phyloP scores from a whole-genome alignment of 83 land plant species.

The Larix sibirica region DNA sequence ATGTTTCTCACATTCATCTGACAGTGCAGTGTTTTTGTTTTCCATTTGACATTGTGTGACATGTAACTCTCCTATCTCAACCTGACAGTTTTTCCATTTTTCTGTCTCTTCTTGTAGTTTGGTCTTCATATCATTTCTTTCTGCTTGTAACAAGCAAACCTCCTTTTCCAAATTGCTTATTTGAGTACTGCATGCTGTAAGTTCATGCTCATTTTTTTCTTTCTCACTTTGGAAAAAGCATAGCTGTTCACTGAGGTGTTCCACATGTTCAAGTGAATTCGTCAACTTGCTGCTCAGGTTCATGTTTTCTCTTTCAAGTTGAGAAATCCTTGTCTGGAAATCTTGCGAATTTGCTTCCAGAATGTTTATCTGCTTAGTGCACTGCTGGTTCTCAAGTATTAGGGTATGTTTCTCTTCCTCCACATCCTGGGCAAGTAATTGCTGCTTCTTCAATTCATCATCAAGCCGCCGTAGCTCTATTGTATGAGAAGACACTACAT shows the following conservation, averaged over 20 bases:
- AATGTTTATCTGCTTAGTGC: conserved; percentile 14
- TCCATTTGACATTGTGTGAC: conserved; percentile 29
- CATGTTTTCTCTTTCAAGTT: conserved; percentile 24
- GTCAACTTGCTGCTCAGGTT: conserved; percentile 39
- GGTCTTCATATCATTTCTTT: conserved; percentile 21
- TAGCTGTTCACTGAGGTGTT: conserved; percentile 21
- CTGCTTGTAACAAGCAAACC: conserved; percentile 36
- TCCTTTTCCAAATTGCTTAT: conserved; percentile 29
- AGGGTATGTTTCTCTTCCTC: conserved; percentile 35
- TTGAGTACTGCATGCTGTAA: conserved; percentile 24
- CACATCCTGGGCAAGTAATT: conserved; percentile 35
- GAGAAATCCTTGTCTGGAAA: conserved; percentile 27
- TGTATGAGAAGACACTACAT: conserved; percentile 40
- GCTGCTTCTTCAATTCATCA: conserved; percentile 37
- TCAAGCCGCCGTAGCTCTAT: conserved; percentile 37
- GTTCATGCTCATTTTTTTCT: conserved; percentile 26
- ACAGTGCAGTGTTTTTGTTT: conserved; percentile 24
- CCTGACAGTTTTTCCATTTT: conserved; percentile 25
- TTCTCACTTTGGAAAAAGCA: conserved; percentile 28
- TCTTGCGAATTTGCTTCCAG: conserved; percentile 24
- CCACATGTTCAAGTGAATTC: conserved; percentile 21
- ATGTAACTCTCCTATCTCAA: conserved; percentile 39
- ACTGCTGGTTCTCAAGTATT: conserved; percentile 36
- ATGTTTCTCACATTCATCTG: conserved; percentile 28
- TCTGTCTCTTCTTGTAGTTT: conserved; percentile 41